Conservation (phyloP, 768 basidiomycete genomes). For the Leccinum olivaceopallidum region DNA sequence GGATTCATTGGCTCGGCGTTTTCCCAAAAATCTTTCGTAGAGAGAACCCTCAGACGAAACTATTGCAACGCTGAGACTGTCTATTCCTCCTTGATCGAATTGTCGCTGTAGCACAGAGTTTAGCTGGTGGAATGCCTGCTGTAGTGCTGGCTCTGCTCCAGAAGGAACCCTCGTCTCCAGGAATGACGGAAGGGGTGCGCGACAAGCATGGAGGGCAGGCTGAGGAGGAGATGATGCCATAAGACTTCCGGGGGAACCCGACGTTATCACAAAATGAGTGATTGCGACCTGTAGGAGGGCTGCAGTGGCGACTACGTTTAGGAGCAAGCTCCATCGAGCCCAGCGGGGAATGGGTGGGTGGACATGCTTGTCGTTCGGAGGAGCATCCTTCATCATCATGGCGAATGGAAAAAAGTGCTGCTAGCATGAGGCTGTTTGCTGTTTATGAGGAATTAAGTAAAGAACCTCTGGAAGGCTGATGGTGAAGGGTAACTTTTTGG, state of each 20-base stretch:
- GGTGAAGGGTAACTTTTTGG: neutral
- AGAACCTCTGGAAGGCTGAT: neutral
- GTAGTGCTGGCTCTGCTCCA: conserved; percentile 10
- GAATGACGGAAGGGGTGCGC: conserved; percentile 19
- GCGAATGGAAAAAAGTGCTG: neutral
- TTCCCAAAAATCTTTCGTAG: conserved; percentile 47
- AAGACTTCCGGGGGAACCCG: neutral
- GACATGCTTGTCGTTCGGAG: neutral
- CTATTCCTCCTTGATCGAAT: conserved; percentile 39
- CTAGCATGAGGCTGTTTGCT: neutral
- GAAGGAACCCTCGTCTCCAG: conserved; percentile 17
- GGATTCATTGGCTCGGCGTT: conserved; percentile 45
- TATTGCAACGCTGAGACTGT: conserved; percentile 51
- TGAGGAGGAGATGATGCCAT: neutral
- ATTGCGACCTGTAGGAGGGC: conserved; percentile 10
- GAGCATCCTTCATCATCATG: neutral
- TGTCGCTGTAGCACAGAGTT: conserved; percentile 14
- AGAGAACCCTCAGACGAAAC: conserved; percentile 46
- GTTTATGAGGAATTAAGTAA: neutral
- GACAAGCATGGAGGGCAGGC: conserved; percentile 9
- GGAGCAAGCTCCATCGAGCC: conserved; percentile 19
- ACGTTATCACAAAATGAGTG: neutral
- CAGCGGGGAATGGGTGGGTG: conserved; percentile 9
- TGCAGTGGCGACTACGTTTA: conserved; percentile 14
- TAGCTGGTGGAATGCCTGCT: conserved; percentile 8